phyloP scores from a whole-genome alignment of 768 basidiomycete species.

The Neoboletus brunneissimus region DNA sequence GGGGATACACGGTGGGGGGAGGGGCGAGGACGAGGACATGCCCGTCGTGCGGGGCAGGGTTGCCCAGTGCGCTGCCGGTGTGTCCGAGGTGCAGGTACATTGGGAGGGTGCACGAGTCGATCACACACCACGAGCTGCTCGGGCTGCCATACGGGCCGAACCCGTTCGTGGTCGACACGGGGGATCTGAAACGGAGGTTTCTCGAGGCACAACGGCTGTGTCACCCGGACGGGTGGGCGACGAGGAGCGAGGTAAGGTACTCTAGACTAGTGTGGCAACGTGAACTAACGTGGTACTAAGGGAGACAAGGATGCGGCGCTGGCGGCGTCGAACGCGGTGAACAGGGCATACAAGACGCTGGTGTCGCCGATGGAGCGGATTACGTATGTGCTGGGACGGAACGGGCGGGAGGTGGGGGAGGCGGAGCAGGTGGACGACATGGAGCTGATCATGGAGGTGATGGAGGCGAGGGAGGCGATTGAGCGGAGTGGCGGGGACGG shows the following conservation, averaged over 20 bases:
- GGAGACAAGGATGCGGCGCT: slow-evolving; percentile 22
- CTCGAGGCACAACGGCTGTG: slow-evolving; percentile 69
- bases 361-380: slow-evolving; percentile 70
- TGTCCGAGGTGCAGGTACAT: slow-evolving; percentile 74
- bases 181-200: slow-evolving; percentile 61
- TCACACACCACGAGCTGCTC: slow-evolving; percentile 68
- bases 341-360: slow-evolving; percentile 79
- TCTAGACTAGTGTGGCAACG: slow-evolving; percentile 1
- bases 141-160: slow-evolving; percentile 59
- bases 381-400: slow-evolving; percentile 72
- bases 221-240: slow-evolving; percentile 86
- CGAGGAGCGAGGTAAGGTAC: slow-evolving; percentile 53
- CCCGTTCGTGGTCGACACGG: slow-evolving; percentile 66
- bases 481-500: slow-evolving; percentile 53
- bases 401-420: slow-evolving; percentile 61
- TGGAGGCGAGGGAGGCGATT: slow-evolving; percentile 76
- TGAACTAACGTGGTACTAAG: slow-evolving; percentile 17
- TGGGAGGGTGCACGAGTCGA: slow-evolving; percentile 49
- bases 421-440: slow-evolving; percentile 70
- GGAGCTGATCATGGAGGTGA: slow-evolving; percentile 68
- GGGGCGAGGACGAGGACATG: slow-evolving; percentile 37
- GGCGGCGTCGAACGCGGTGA: slow-evolving; percentile 66
- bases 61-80: slow-evolving; percentile 68
- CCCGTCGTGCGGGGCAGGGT: slow-evolving; percentile 56
- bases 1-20: slow-evolving; percentile 11